Evolutionary conservation across 345 rosid genomes (phyloP).

Genomic region (Gossypioides kirkii): DNA sequence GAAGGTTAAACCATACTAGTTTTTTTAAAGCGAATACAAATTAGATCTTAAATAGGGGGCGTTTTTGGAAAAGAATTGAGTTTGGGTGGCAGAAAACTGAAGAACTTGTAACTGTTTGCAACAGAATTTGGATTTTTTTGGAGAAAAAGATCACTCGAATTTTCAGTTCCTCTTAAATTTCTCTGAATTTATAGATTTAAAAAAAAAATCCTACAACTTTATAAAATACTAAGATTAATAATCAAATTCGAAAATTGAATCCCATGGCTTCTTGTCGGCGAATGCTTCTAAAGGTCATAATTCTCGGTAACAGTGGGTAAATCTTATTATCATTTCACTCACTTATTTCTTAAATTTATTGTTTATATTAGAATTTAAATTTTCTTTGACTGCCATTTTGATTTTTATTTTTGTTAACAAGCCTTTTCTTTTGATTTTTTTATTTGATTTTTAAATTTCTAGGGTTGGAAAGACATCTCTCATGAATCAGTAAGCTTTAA

Average conservation of each 20-base stretch:
- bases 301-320: conserved; percentile 89
- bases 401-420: not conserved
- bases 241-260: not conserved
- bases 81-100: not conserved
- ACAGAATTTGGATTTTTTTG: not conserved
- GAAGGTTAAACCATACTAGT: no score
- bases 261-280: conserved; percentile 74
- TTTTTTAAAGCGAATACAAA: no score
- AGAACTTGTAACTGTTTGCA: not conserved
- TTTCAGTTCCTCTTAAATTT: not conserved
- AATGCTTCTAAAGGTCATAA: conserved; percentile 75
- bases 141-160: not conserved
- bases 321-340: not conserved
- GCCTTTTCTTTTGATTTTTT: not conserved
- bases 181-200: not conserved
- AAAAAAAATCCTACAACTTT: not conserved
- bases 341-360: not conserved
- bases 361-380: not conserved
- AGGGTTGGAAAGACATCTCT: conserved; percentile 92
- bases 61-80: not conserved
- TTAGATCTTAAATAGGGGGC: not conserved
- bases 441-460: not conserved
- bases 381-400: not conserved
- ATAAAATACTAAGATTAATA: not conserved
- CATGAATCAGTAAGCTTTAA: conserved; percentile 77